Percentiles rank a stretch among this genome's conserved stretches.
phyloP scores from a whole-genome alignment of 31 red algal genomes.

The Endocladia muricata region DNA sequence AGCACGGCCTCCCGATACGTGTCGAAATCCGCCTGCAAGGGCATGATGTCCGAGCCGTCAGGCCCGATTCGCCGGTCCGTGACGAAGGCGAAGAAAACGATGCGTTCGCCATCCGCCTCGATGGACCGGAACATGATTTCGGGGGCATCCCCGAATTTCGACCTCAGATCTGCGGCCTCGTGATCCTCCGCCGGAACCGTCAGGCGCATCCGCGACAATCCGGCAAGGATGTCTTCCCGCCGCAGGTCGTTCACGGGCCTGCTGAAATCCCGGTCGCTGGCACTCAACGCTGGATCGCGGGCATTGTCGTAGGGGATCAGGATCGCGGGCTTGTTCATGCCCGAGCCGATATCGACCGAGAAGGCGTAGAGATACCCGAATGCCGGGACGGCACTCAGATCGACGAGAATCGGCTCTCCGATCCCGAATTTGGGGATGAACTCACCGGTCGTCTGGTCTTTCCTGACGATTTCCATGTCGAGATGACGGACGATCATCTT shows the following conservation, averaged over 20 bases:
- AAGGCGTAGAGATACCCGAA: conserved; percentile 4
- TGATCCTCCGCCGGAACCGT: background rate
- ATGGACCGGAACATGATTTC: conserved; percentile 1
- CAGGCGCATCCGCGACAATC: background rate
- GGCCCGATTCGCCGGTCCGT: background rate
- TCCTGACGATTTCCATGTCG: background rate
- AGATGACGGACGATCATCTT: background rate
- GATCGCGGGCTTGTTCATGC: background rate
- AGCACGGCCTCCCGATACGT: background rate
- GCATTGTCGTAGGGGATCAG: conserved; percentile 4
- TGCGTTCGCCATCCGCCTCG: conserved; percentile 2
- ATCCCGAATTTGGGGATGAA: conserved; percentile 5
- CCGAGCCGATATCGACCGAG: conserved; percentile 3
- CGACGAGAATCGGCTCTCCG: conserved; percentile 1
- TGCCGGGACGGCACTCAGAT: background rate
- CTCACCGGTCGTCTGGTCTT: conserved; percentile 3
- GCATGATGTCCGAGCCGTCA: conserved; percentile 1
- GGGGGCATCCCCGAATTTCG: conserved; percentile 2
- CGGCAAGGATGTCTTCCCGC: conserved; percentile 1
- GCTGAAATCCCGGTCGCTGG: background rate
- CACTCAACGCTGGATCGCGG: background rate
- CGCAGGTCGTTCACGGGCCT: conserved; percentile 2
- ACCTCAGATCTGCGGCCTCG: background rate
- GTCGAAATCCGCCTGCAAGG: conserved; percentile 3
- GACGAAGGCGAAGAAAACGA: conserved; percentile 4